phyloP scores from a whole-genome alignment of 1,284 basidiomycete genomes.

The Golubevia sp. region DNA sequence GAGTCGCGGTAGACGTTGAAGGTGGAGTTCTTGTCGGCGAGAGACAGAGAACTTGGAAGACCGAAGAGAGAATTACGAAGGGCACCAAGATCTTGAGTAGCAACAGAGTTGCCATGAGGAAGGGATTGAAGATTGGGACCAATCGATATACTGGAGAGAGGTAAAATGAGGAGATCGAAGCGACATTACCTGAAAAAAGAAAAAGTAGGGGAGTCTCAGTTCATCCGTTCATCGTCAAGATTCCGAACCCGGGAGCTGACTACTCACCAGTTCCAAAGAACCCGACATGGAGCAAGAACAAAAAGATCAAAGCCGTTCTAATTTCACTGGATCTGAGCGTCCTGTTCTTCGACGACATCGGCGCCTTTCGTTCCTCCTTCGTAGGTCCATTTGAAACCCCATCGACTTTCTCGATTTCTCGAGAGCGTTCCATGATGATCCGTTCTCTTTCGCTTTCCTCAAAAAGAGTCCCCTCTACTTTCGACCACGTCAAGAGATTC shows the following conservation, averaged over 20 bases:
- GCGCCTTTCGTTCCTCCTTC: background rate
- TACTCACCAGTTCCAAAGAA: conserved; percentile 50
- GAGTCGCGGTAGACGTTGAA: background rate
- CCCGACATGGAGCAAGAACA: conserved; percentile 48
- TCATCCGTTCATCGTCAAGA: too few species aligned
- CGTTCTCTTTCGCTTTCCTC: conserved; percentile 14
- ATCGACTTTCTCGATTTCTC: background rate
- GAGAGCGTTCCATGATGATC: background rate
- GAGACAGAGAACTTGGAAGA: conserved; percentile 59
- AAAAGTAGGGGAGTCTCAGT: background rate
- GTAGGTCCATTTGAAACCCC: background rate
- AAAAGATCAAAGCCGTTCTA: conserved; percentile 37
- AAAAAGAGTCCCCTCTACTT: conserved; percentile 67
- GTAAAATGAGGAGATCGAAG: conserved; percentile 56
- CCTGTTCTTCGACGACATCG: background rate
- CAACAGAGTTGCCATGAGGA: conserved; percentile 71
- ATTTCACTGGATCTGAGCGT: conserved; percentile 31
- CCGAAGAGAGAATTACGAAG: conserved; percentile 73
- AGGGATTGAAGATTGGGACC: conserved; percentile 83
- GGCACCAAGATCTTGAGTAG: conserved; percentile 68
- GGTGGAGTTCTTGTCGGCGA: background rate
- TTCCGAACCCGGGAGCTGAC: too few species aligned
- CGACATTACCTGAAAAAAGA: conserved; percentile 37
- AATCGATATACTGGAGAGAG: conserved; percentile 82
- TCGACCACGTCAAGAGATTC: conserved; percentile 73